These are phyloP conservation scores for Artomyces pyxidatus DNA, from an alignment of 768 basidiomycete species.

Conservation along the genomic window DNA sequence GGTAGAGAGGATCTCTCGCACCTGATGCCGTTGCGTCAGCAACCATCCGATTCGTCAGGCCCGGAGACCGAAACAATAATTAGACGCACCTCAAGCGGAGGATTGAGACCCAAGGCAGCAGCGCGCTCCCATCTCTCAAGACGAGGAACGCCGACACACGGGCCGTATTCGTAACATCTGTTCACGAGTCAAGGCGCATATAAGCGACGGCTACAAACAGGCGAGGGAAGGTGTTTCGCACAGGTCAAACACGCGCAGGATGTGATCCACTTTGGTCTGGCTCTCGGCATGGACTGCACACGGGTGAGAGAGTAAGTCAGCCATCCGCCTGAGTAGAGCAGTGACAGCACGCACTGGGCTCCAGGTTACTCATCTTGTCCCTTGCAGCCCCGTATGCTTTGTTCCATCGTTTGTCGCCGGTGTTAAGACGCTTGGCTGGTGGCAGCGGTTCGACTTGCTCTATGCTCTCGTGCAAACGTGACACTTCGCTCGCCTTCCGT, in stretches of 20 bases:
- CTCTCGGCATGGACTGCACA: slow-evolving; percentile 54
- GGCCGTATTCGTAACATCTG: slow-evolving; percentile 75
- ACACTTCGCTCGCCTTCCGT: no score
- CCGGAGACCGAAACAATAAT: no score
- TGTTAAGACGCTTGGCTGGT: slow-evolving; percentile 7
- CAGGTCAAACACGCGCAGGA: slow-evolving; percentile 77
- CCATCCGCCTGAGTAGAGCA: not conserved
- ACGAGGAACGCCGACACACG: slow-evolving; percentile 71
- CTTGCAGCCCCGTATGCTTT: slow-evolving; percentile 11
- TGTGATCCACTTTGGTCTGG: slow-evolving; percentile 57
- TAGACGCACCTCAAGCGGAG: slow-evolving; percentile 62
- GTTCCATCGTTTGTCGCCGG: slow-evolving; percentile 13
- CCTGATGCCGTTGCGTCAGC: not conserved
- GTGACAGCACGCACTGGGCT: slow-evolving; percentile 10
- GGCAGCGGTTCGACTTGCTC: not conserved
- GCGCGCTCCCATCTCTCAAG: slow-evolving; percentile 88
- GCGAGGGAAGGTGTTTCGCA: slow-evolving; percentile 26
- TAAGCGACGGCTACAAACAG: not conserved
- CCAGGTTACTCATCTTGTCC: slow-evolving; percentile 16
- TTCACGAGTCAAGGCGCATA: slow-evolving; percentile 3
- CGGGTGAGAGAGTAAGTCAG: not conserved
- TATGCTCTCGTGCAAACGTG: not conserved
- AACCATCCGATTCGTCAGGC: no score
- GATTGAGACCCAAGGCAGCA: slow-evolving; percentile 63
- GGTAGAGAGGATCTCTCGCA: slow-evolving; percentile 10